Evolutionary conservation across 306 rosid species (phyloP).

Genomic region (Castanea mollissima): DNA sequence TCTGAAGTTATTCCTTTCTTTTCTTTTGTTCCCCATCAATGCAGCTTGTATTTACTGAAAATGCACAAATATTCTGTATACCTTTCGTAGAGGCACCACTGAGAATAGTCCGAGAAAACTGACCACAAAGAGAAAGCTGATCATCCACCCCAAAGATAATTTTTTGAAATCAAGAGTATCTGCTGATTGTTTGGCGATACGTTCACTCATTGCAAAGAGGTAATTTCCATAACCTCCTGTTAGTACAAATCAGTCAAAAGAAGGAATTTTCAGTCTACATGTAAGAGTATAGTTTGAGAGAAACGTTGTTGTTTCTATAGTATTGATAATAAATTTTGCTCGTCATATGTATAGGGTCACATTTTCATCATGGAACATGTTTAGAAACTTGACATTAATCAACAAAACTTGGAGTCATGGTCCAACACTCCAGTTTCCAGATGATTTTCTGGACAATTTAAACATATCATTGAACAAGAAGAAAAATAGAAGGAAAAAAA

Average conservation of each 20-base stretch:
- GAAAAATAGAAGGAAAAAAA: not conserved
- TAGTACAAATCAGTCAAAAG: constrained; percentile 12
- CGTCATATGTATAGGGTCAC: not conserved
- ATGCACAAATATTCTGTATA: constrained; percentile 15
- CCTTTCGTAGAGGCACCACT: constrained; percentile 55
- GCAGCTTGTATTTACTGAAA: not conserved
- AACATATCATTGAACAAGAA: not conserved
- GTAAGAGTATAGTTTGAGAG: not conserved
- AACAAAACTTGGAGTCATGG: not conserved
- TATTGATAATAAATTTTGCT: too few relatives aligned
- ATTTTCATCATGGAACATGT: not conserved
- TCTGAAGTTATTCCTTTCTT: too few relatives aligned
- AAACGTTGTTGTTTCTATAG: too few relatives aligned
- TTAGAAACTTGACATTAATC: not conserved
- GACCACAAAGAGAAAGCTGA: constrained; percentile 45
- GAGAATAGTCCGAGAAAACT: constrained; percentile 59
- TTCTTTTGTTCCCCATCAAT: not conserved
- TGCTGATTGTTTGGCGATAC: constrained; percentile 28
- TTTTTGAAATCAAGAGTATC: constrained; percentile 33
- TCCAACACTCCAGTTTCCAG: not conserved
- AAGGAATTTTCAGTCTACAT: not conserved
- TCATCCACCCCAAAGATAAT: constrained; percentile 45
- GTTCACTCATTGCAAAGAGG: constrained; percentile 48
- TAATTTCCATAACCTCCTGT: constrained; percentile 55
- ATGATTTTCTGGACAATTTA: not conserved